Evolutionary conservation across 1,284 basidiomycete genomes (phyloP), one percentile per base, ranked within the genome.

Genomic region (Austroboletus rostrupii): DNA sequence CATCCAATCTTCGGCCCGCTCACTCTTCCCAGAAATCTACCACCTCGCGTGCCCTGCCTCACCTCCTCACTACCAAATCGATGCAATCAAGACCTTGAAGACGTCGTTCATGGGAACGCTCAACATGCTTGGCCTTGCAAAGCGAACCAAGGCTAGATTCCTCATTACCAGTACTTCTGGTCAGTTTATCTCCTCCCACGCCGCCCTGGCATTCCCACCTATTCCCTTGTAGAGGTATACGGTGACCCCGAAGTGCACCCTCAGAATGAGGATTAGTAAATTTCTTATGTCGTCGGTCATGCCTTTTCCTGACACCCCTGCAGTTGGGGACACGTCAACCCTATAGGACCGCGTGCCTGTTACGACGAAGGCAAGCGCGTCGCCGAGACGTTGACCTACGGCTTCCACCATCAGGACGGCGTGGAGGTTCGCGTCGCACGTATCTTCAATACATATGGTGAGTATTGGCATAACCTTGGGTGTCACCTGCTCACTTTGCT

Each of bases 331-430:
- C 89, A 98, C 69, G 96, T 98, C 64, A 98, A 98, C 75, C 93
- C 93, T 41, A 97, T 95, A 59, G 95, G 96, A 26, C 92, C 92
- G 53, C 87, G 96, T 54, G 95, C 96, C 31, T 98, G 96, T 72
- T 99, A 99, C 68, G 96, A 99, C 64, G 96, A 99, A 75, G 96
- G 92, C 47, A 96, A 96, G 73, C 91, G 92, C 63, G 92, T 96
- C 38, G 92, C 92, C 42, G 92, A 96, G 73, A 96, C 93, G 12
- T 72, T 97, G 60, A 94, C 94, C 11, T 97, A 97, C 66, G 94
- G 93, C 45, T 98, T 90, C 77, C 87, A 90, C 59, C 81, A 90
- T 53, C 95, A 97, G 70, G 93, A 98, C 65, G 85, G 85, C 49
- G 95, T 99, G 52, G 91, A 97, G 59, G 92, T 98, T 45, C 87